Evolutionary conservation across 768 basidiomycete genomes (phyloP), one percentile per base, ranked within the genome.

Genomic region (Suillus occidentalis): DNA sequence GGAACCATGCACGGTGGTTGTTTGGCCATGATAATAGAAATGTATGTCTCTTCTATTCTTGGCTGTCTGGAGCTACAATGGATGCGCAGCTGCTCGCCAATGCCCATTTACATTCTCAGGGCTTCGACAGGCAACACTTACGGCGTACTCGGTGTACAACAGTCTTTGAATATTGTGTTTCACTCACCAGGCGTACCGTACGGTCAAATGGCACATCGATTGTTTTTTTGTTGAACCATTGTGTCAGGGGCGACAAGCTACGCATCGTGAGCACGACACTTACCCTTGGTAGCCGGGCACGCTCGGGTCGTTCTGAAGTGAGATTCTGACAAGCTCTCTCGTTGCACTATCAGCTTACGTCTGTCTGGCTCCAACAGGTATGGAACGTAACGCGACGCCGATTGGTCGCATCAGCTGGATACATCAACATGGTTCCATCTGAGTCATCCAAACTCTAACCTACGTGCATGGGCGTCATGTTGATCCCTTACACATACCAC

Each of bases 401-500:
- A 16, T 74, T 88, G 5, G 82, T 85, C 12, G 83, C 81, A 6
- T 86, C 86, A 1, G 86, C 84, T 1, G 79, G 82, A 1, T 85
- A 87, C 56, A 78, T 83, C 62, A 87, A 85, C 66, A 86, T 87
- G 85, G 70, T 75, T 31, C 81, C 85, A 1, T 83, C 84, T 12
- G 12, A 53, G 20, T 58, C 64, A 43, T 69, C 64, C 52, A 75
- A 70, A 47, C 71, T 1, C 47, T 49, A 22, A 49, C 47, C 47
- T 49, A 13, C 13, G 47, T 55, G 7, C 36, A 37, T 37, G 34
- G 18, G 18, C 7, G 25, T 12, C 16, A 57, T 22, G 13, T 25
- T 25, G 31, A 56, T 13, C 37, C 1, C n/a, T 37, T 56, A 36
- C 14, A 40, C 18, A 22, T 14, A 39, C 25, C 22, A 6, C 25